Evolutionary conservation across 2,329 filamentous ascomycete species (phyloP).

Genomic region (Capronia epimyces): DNA sequence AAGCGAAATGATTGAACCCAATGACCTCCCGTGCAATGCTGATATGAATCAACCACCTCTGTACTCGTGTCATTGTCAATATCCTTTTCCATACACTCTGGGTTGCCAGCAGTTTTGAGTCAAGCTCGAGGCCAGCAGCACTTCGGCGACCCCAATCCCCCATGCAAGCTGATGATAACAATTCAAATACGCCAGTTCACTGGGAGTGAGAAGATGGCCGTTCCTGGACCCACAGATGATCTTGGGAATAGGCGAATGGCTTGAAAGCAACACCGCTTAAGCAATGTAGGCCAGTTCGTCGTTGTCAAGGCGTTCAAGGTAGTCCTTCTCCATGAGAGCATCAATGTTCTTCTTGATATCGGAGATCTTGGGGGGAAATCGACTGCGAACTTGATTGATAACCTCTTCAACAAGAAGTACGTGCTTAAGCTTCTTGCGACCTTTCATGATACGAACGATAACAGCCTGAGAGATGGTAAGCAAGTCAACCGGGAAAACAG

Average conservation of each 20-base stretch:
- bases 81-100: neutral
- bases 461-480: constrained; percentile 64
- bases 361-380: constrained; percentile 84
- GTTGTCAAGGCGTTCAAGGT: constrained; percentile 88
- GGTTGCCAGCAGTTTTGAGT: neutral
- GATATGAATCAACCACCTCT: neutral
- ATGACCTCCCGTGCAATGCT: too few species aligned
- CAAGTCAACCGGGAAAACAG: constrained; percentile 26
- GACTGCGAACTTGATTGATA: constrained; percentile 86
- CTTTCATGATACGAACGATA: constrained; percentile 99
- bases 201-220: too few species aligned
- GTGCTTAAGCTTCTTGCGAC: constrained; percentile 98
- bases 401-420: constrained; percentile 88
- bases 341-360: constrained; percentile 99
- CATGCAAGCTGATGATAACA: neutral
- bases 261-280: constrained; percentile 43
- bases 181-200: neutral
- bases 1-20: too few species aligned
- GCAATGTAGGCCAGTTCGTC: constrained; percentile 94
- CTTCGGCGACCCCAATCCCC: neutral
- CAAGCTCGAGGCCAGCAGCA: neutral
- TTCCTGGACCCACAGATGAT: too few species aligned
- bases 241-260: too few species aligned
- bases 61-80: neutral
- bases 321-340: constrained; percentile 97